Evolutionary conservation across 1,284 basidiomycete species (phyloP).

Genomic region (Leccinum pachyderme): DNA sequence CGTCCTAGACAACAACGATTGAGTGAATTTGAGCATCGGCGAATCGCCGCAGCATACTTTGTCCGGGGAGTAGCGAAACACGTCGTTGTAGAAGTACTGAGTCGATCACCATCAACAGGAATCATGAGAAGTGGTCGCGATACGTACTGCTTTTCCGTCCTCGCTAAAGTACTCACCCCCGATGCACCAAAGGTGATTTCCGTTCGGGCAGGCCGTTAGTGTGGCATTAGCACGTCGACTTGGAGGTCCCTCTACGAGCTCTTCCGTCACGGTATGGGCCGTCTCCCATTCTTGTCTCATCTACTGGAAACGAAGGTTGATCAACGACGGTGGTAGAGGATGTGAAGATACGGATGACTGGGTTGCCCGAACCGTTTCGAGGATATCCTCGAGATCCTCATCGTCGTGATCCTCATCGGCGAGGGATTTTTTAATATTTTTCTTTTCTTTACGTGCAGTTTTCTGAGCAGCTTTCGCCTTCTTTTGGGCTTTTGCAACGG

Average conservation of each 20-base stretch:
- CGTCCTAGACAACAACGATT: slow-evolving; percentile 42
- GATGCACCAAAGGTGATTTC: slow-evolving; percentile 79
- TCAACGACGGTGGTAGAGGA: slow-evolving; percentile 1
- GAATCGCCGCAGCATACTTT: slow-evolving; percentile 44
- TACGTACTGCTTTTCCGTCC: slow-evolving; percentile 73
- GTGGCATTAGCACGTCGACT: slow-evolving; percentile 80
- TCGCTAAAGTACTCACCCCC: slow-evolving; percentile 85
- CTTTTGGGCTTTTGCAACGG: slow-evolving; percentile 62
- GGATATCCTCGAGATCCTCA: slow-evolving; percentile 77
- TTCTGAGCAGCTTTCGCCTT: slow-evolving; percentile 73
- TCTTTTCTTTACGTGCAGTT: slow-evolving; percentile 67
- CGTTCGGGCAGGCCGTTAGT: slow-evolving; percentile 73
- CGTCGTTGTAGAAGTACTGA: slow-evolving; percentile 78
- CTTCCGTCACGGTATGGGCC: slow-evolving; percentile 72
- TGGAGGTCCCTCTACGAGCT: slow-evolving; percentile 76
- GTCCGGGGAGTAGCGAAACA: slow-evolving; percentile 79
- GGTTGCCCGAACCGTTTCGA: slow-evolving; percentile 58
- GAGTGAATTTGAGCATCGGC: not conserved
- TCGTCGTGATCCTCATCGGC: slow-evolving; percentile 61
- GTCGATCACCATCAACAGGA: not conserved
- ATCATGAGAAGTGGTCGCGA: not conserved
- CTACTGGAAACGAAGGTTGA: slow-evolving; percentile 42
- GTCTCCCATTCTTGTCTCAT: slow-evolving; percentile 74
- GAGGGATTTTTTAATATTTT: slow-evolving; percentile 47
- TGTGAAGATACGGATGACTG: not conserved